phyloP scores from a whole-genome alignment of 75 land plant genomes.

The Azolla pinnata region DNA sequence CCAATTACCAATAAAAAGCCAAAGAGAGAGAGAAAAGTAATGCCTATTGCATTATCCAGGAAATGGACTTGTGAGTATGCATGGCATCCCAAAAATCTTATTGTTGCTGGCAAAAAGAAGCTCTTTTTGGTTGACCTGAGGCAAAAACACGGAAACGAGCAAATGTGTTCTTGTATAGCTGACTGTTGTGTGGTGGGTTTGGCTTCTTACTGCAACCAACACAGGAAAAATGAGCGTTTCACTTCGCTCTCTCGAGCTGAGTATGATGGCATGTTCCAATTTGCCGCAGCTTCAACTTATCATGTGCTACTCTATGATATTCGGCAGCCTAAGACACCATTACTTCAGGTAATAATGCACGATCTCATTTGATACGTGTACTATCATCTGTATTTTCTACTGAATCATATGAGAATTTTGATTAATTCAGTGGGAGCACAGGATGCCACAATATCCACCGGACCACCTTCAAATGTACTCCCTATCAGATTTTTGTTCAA shows the following conservation, averaged over 20 bases:
- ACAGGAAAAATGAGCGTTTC: conserved; percentile 30
- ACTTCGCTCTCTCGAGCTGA: conserved; percentile 38
- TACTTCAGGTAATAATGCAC: conserved; percentile 49
- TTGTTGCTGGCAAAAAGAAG: conserved; percentile 40
- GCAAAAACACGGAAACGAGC: conserved; percentile 17
- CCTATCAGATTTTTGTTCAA: too few species aligned
- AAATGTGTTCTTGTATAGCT: not conserved
- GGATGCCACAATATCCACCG: too few species aligned
- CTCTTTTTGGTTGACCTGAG: conserved; percentile 57
- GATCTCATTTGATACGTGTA: too few species aligned
- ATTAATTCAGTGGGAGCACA: too few species aligned
- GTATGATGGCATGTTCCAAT: conserved; percentile 35
- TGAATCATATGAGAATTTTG: too few species aligned
- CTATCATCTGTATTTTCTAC: too few species aligned
- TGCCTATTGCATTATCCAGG: conserved; percentile 19
- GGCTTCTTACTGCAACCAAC: conserved; percentile 2
- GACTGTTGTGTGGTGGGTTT: not conserved
- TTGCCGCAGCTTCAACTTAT: conserved; percentile 35
- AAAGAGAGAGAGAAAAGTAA: not conserved
- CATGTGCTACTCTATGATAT: conserved; percentile 54
- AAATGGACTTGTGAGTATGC: conserved; percentile 59
- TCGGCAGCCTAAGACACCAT: conserved; percentile 48
- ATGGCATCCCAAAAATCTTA: conserved; percentile 61
- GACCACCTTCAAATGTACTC: too few species aligned
- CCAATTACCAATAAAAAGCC: not conserved